A percentile compares a stretch with the other conserved stretches of the same genome.
Conservation (phyloP, 805 yeast species). For the Hanseniaspora singularis region DNA sequence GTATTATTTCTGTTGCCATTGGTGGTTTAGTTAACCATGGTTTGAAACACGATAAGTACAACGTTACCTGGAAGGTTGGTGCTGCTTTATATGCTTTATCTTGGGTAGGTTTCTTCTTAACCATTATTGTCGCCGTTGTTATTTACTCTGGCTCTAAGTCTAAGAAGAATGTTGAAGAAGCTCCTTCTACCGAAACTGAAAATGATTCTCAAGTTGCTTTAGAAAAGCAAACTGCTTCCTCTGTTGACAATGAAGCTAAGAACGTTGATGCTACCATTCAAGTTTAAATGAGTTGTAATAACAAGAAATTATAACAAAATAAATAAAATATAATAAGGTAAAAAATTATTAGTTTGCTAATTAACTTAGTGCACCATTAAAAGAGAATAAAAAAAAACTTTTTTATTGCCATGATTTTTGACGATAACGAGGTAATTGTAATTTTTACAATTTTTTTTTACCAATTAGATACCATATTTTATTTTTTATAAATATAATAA, state of each 20-base stretch:
- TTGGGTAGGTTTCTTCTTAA: conserved; percentile 26
- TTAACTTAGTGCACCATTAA: too few relatives aligned
- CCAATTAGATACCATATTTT: too few relatives aligned
- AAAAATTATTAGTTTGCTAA: too few relatives aligned
- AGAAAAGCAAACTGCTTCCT: not conserved
- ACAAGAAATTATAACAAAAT: too few relatives aligned
- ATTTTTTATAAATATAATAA: too few relatives aligned
- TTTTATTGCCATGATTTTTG: too few relatives aligned
- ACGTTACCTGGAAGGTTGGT: conserved; percentile 23
- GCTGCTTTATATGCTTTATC: conserved; percentile 24
- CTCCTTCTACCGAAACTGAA: not conserved
- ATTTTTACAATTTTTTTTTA: too few relatives aligned
- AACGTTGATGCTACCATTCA: too few relatives aligned
- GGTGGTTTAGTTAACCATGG: conserved; percentile 26
- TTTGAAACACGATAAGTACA: conserved; percentile 25
- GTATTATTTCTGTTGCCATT: conserved; percentile 24
- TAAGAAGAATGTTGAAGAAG: not conserved
- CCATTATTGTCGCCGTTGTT: conserved; percentile 20
- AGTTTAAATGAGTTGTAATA: too few relatives aligned
- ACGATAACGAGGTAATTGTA: too few relatives aligned
- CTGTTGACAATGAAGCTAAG: not conserved
- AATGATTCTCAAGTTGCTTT: not conserved
- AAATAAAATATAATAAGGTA: too few relatives aligned
- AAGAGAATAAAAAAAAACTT: too few relatives aligned
- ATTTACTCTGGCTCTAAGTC: conserved; percentile 1